phyloP scores from a whole-genome alignment of 1,284 basidiomycete species.

The Tilletia setariae region DNA sequence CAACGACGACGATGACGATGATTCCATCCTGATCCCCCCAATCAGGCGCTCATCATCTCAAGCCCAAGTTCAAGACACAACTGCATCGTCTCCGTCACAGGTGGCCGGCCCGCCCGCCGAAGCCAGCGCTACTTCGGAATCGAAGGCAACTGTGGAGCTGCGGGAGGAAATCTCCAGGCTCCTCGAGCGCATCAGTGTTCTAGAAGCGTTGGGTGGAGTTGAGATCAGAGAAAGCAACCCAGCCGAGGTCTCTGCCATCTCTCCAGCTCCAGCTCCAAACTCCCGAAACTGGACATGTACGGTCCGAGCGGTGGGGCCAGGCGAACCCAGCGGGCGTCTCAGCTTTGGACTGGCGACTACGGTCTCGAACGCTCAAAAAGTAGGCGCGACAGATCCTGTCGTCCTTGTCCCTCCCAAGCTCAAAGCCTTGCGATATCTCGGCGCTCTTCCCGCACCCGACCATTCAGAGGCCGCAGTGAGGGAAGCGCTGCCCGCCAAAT shows the following conservation, averaged over 20 bases:
- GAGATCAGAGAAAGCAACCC: neutral
- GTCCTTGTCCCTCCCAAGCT: neutral
- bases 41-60: too few species aligned
- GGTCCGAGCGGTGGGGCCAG: neutral
- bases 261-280: neutral
- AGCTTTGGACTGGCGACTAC: constrained; percentile 7
- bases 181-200: constrained; percentile 8
- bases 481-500: constrained; percentile 4
- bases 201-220: constrained; percentile 10
- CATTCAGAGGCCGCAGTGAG: neutral
- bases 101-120: too few species aligned
- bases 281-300: neutral
- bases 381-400: neutral
- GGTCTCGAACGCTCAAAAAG: neutral
- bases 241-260: neutral
- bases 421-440: constrained; percentile 2
- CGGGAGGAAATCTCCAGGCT: neutral
- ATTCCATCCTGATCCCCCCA: constrained; percentile 1
- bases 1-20: constrained; percentile 4
- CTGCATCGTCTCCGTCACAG: too few species aligned
- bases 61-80: too few species aligned
- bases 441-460: neutral
- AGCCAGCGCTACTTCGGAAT: too few species aligned
- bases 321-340: neutral
- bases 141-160: neutral